Percentiles rank a stretch among this genome's conserved stretches.
Conservation (phyloP, 306 rosid species). For the Ammopiptanthus mongolicus region DNA sequence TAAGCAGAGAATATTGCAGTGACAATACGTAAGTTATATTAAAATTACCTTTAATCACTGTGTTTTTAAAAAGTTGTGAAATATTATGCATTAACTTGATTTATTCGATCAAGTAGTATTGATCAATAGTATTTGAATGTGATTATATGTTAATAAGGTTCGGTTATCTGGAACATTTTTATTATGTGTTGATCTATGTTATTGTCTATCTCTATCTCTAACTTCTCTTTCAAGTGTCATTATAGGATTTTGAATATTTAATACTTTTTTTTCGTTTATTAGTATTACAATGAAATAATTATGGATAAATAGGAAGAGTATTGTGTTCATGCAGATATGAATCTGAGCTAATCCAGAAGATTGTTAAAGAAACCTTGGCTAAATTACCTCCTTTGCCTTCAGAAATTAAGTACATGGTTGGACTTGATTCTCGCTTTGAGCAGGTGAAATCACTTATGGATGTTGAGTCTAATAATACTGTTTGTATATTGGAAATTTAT, state of each 20-base stretch:
- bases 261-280: no score
- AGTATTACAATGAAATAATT: neutral
- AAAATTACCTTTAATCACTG: no score
- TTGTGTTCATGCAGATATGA: neutral
- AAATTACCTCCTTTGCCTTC: neutral
- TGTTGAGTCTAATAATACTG: neutral
- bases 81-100: no score
- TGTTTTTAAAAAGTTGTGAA: no score
- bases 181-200: no score
- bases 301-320: neutral
- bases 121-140: no score
- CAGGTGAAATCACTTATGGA: neutral
- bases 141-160: no score
- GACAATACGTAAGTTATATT: neutral
- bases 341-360: neutral
- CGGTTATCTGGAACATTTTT: no score
- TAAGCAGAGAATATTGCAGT: neutral
- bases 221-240: no score
- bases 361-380: neutral
- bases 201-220: no score
- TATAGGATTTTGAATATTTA: no score
- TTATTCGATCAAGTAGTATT: no score
- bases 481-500: neutral
- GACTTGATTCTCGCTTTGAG: neutral
- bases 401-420: neutral